These are phyloP conservation scores for Fusarium sublunatum DNA, from an alignment of 2,329 filamentous ascomycete genomes.

Conservation along the genomic window DNA sequence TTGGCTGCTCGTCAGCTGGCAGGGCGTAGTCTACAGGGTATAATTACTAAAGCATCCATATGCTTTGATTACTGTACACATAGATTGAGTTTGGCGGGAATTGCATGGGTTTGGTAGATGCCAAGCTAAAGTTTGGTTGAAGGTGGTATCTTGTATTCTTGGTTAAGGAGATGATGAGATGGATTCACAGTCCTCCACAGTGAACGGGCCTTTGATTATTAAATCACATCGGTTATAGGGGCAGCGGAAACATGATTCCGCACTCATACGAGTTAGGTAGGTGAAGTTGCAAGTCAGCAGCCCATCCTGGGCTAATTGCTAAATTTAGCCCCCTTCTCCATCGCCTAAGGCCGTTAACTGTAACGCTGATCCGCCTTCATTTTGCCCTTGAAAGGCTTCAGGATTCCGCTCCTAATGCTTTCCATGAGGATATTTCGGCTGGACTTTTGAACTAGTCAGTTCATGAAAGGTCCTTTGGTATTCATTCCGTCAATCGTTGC, in stretches of 20 bases:
- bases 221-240: too few relatives aligned
- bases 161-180: too few relatives aligned
- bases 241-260: slow-evolving; percentile 6
- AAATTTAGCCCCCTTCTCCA: slow-evolving; percentile 46
- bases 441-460: slow-evolving; percentile 10
- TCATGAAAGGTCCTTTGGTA: background rate
- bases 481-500: slow-evolving; percentile 10
- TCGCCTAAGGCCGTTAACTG: slow-evolving; percentile 44
- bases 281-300: slow-evolving; percentile 16
- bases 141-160: too few relatives aligned
- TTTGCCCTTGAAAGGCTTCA: background rate
- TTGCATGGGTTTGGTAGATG: slow-evolving; percentile 12
- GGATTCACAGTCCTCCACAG: too few relatives aligned
- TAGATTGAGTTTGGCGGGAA: slow-evolving; percentile 17
- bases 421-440: slow-evolving; percentile 5
- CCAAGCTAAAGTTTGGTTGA: background rate
- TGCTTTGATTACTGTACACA: slow-evolving; percentile 39
- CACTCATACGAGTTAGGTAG: background rate
- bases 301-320: slow-evolving; percentile 36
- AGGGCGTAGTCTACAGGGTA: slow-evolving; percentile 23
- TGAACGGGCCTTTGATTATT: too few relatives aligned
- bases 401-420: slow-evolving; percentile 8
- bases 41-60: slow-evolving; percentile 40
- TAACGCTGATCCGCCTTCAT: slow-evolving; percentile 31
- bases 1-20: slow-evolving; percentile 38